These are phyloP conservation scores for Aspergillus coremiiformis DNA, from an alignment of 495 filamentous ascomycete species.

Conservation along the genomic window DNA sequence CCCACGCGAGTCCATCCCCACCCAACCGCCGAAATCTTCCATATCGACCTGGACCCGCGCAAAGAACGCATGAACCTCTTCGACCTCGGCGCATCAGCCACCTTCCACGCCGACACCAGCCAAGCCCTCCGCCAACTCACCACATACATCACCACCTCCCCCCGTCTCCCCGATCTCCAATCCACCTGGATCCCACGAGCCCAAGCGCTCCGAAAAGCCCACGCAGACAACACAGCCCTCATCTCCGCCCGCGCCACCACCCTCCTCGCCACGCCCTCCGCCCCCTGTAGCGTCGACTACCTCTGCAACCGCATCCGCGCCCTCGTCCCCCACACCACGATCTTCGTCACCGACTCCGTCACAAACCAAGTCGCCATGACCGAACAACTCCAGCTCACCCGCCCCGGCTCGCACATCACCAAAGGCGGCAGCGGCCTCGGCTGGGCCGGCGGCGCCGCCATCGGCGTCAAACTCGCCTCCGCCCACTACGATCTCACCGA, in stretches of 20 bases:
- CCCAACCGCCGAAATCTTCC: slow-evolving; percentile 16
- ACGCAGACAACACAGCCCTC: slow-evolving; percentile 5
- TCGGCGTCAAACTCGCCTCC: slow-evolving; percentile 24
- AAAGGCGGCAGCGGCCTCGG: slow-evolving; percentile 24
- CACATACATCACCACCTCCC: slow-evolving; percentile 6
- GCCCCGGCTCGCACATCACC: slow-evolving; percentile 20
- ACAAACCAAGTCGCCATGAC: slow-evolving; percentile 22
- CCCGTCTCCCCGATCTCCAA: neutral
- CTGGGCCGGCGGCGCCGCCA: slow-evolving; percentile 24
- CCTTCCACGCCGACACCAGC: slow-evolving; percentile 16
- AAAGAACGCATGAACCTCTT: slow-evolving; percentile 22
- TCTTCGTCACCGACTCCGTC: slow-evolving; percentile 18
- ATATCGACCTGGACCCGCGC: slow-evolving; percentile 25
- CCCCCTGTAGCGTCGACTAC: slow-evolving; percentile 13
- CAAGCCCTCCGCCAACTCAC: slow-evolving; percentile 12
- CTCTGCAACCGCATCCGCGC: slow-evolving; percentile 12
- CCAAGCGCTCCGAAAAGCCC: neutral
- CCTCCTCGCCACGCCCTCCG: slow-evolving; percentile 6
- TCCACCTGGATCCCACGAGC: neutral
- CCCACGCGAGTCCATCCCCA: slow-evolving; percentile 14
- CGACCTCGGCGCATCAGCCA: slow-evolving; percentile 18
- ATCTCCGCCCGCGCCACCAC: slow-evolving; percentile 11
- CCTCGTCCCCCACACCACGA: slow-evolving; percentile 10
- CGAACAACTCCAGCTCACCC: slow-evolving; percentile 5
- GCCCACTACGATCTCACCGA: slow-evolving; percentile 2